phyloP scores from a whole-genome alignment of 805 yeast species.

The Saccharomycopsis babjevae region DNA sequence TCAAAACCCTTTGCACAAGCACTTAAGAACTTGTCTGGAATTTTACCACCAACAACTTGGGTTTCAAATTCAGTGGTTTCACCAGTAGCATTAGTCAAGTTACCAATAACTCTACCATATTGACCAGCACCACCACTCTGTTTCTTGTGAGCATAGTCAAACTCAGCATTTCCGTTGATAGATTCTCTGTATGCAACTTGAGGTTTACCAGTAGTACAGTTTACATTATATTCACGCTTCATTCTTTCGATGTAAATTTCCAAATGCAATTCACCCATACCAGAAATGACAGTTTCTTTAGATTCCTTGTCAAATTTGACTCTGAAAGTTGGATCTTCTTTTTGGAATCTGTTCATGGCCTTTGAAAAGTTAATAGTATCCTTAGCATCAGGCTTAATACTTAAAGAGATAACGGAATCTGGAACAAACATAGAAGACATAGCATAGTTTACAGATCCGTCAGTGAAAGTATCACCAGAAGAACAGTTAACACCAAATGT shows the following conservation, averaged over 20 bases:
- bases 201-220: slow-evolving; percentile 92
- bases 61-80: slow-evolving; percentile 66
- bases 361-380: slow-evolving; percentile 89
- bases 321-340: slow-evolving; percentile 97
- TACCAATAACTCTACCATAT: slow-evolving; percentile 92
- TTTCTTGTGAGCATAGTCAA: slow-evolving; percentile 93
- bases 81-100: slow-evolving; percentile 51
- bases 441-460: slow-evolving; percentile 67
- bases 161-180: slow-evolving; percentile 56
- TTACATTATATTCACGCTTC: slow-evolving; percentile 94
- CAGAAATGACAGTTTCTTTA: slow-evolving; percentile 89
- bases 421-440: slow-evolving; percentile 99
- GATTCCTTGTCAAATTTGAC: slow-evolving; percentile 84
- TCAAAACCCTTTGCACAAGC: slow-evolving; percentile 96
- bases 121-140: slow-evolving; percentile 99
- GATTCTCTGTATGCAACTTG: slow-evolving; percentile 98
- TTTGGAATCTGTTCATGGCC: slow-evolving; percentile 95
- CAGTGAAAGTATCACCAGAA: slow-evolving; percentile 96
- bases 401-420: slow-evolving; percentile 92
- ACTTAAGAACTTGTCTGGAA: slow-evolving; percentile 84
- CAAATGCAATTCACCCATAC: slow-evolving; percentile 96
- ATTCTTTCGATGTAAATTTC: slow-evolving; percentile 98
- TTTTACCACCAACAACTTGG: slow-evolving; percentile 92
- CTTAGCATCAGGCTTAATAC: slow-evolving; percentile 79
- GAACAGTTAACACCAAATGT: slow-evolving; percentile 98